Conservation (phyloP, 2,329 filamentous ascomycete species). For the Colletotrichum viniferum region DNA sequence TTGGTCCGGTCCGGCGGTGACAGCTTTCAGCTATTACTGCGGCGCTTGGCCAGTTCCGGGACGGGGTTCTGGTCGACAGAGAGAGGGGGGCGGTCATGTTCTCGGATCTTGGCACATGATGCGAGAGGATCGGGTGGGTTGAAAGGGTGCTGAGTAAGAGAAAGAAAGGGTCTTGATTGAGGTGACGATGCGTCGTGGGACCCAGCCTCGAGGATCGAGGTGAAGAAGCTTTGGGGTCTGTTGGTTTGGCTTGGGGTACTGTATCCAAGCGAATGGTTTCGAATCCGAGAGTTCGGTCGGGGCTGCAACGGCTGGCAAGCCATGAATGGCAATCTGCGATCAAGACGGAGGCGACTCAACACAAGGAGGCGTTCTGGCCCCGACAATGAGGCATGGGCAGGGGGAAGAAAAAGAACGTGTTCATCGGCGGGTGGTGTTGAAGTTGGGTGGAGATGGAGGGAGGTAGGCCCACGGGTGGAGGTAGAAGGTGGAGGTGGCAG, state of each 20-base stretch:
- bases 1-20: neutral
- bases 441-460: neutral
- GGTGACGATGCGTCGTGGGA: neutral
- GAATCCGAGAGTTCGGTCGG: conserved; percentile 7
- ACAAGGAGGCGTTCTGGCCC: conserved; percentile 14
- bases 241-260: conserved; percentile 1
- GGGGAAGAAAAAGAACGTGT: neutral
- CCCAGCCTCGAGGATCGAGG: neutral
- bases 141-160: neutral
- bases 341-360: conserved; percentile 2
- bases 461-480: neutral
- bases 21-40: conserved; percentile 2
- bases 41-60: conserved; percentile 10
- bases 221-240: neutral
- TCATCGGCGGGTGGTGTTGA: neutral
- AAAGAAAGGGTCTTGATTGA: neutral
- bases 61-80: neutral
- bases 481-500: neutral
- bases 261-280: neutral
- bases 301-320: conserved; percentile 18
- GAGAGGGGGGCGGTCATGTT: neutral
- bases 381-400: conserved; percentile 6
- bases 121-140: neutral
- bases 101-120: neutral
- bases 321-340: conserved; percentile 14